A percentile compares a stretch with the other conserved stretches of the same genome.
These are phyloP conservation scores for Metarhizium humberi DNA, from an alignment of 2,329 filamentous ascomycete species.

Conservation along the genomic window DNA sequence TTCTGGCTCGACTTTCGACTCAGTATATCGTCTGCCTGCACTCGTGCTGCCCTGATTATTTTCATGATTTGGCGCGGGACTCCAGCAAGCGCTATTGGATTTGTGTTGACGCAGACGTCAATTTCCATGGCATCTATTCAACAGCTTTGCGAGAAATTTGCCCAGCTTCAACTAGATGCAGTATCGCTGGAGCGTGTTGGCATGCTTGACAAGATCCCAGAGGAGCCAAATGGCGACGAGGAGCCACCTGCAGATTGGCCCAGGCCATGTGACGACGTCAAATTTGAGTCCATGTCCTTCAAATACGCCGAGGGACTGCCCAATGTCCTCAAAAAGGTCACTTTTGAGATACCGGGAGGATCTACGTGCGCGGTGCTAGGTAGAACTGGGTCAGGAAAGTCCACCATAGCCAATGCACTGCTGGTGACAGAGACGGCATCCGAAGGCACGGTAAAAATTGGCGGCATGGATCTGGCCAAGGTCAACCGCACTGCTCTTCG, in stretches of 20 bases:
- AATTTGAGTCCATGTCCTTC: slow-evolving; percentile 69
- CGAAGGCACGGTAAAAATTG: slow-evolving; percentile 43
- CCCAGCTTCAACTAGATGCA: slow-evolving; percentile 83
- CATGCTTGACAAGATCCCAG: slow-evolving; percentile 69
- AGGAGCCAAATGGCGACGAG: slow-evolving; percentile 59
- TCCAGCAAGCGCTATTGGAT: slow-evolving; percentile 71
- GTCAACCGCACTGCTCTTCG: slow-evolving; percentile 48
- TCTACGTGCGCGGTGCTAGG: slow-evolving; percentile 62
- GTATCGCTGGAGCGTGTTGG: slow-evolving; percentile 82
- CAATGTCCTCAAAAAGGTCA: slow-evolving; percentile 58
- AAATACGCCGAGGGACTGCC: slow-evolving; percentile 72
- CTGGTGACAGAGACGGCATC: slow-evolving; percentile 45
- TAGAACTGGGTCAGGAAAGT: slow-evolving; percentile 81
- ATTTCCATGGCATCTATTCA: slow-evolving; percentile 27
- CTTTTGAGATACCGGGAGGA: slow-evolving; percentile 61
- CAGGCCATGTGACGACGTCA: slow-evolving; percentile 57
- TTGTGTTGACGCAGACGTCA: slow-evolving; percentile 55
- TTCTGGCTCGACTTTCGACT: slow-evolving; percentile 79
- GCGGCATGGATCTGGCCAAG: slow-evolving; percentile 39
- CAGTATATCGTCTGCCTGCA: slow-evolving; percentile 47
- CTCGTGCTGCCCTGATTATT: slow-evolving; percentile 64
- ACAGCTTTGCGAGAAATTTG: slow-evolving; percentile 67
- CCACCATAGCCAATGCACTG: slow-evolving; percentile 56
- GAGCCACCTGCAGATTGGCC: slow-evolving; percentile 73
- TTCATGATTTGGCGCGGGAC: slow-evolving; percentile 68